Evolutionary conservation across 2,329 filamentous ascomycete genomes (phyloP), one percentile per base, ranked within the genome.

Genomic region (Ascocoryne sarcoides): DNA sequence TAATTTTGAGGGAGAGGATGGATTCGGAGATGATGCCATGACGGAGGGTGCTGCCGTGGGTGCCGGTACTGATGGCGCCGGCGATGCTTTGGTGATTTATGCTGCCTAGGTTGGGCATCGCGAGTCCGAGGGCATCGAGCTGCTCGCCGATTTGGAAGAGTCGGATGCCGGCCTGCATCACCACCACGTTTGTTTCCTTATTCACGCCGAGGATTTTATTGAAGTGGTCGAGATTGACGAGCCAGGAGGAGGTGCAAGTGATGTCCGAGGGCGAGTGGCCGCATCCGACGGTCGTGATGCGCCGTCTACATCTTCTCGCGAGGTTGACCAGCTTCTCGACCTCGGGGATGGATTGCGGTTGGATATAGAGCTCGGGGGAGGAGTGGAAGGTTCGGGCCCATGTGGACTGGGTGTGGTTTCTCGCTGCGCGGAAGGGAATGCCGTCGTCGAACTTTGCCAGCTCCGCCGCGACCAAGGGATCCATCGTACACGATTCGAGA

Each of bases 321-420:
- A 95, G 74, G 31, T 73, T 80, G 46, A 95, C 75, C 37, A 84
- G 70, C 61, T 93, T 89, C 61, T 90, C 82, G 50, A 98, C 76
- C 64, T 96, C 90, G 10, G 69, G 67, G 37, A 92, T 68, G 1
- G 80, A 82, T 54, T 84, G 74, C 2, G 92, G 92, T 55, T 84
- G 84, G 53, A 96, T 78, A 65, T 90, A 95, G 43, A 96, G 79
- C 68, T 95, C 88, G 2, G 92, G 92, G 14, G 80, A 76, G 37
- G 83, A 92, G 56, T 84, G 81, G 66, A 93, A 95, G 36, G 92
- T 96, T 58, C 82, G 81, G 29, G 92, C 92, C 92, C 92, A 98
- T 15, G 92, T 98, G 55, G 82, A 81, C 67, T 96, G 92, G 36
- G 80, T 65, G 62, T 96, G 80, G 39, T 75, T 69, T 44, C 74